Evolutionary conservation across 306 rosid genomes (phyloP).

Genomic region (Acacia melanoxylon): DNA sequence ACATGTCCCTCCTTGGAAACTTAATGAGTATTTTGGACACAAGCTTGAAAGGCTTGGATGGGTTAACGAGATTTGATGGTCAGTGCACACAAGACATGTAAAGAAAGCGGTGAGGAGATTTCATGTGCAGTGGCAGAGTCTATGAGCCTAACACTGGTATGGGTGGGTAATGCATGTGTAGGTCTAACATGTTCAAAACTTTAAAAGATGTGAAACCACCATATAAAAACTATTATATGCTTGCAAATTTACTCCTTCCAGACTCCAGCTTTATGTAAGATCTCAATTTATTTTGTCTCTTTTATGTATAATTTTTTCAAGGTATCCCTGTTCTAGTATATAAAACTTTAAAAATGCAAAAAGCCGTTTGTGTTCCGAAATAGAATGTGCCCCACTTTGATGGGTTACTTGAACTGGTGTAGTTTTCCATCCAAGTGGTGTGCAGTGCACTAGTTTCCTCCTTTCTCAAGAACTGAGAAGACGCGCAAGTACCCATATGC

Average conservation of each 20-base stretch:
- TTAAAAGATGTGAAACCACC: background rate
- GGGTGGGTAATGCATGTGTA: background rate
- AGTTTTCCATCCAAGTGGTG: background rate
- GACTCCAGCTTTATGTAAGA: no score
- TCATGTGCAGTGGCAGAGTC: background rate
- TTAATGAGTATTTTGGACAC: background rate
- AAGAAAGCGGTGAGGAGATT: background rate
- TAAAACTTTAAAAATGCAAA: background rate
- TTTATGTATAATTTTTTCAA: no score
- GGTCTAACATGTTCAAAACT: no score
- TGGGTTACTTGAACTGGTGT: background rate
- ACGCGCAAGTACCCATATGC: background rate
- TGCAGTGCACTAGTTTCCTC: background rate
- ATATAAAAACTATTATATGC: no score
- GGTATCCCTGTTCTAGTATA: no score
- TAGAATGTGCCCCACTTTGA: background rate
- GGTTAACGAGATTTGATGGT: background rate
- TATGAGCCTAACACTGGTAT: background rate
- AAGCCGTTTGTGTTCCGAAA: background rate
- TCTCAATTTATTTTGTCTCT: no score
- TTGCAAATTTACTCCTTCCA: background rate
- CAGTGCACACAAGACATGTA: background rate
- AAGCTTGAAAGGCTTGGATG: background rate
- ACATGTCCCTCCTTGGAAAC: background rate
- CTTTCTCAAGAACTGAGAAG: background rate